Conservation (phyloP, 352 stramenopile species). For the Pythium volutum region DNA sequence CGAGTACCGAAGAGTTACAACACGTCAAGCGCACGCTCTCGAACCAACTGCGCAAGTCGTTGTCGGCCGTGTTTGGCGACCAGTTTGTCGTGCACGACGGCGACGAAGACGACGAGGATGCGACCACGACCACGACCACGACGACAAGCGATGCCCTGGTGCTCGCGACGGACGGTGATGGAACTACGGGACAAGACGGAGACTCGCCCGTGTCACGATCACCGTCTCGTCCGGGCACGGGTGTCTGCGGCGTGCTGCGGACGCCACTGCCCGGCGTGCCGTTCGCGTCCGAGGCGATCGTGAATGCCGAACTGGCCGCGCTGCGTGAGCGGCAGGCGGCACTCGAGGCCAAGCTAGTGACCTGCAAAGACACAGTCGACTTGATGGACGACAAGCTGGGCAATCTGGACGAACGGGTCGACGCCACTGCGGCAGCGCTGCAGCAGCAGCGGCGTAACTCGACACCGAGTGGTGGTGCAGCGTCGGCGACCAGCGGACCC, state of each 20-base stretch:
- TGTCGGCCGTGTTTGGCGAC: conserved; percentile 42
- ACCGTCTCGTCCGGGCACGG: conserved; percentile 17
- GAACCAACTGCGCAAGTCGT: conserved; percentile 39
- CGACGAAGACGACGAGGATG: conserved; percentile 19
- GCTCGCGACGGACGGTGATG: background rate
- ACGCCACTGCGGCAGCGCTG: conserved; percentile 15
- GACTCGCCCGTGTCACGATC: conserved; percentile 6
- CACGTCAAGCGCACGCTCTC: conserved; percentile 44
- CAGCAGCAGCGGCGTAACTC: conserved; percentile 18
- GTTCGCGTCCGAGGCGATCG: conserved; percentile 38
- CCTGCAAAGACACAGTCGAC: conserved; percentile 39
- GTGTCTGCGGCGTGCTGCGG: conserved; percentile 22
- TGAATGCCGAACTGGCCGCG: conserved; percentile 42
- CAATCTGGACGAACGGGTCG: conserved; percentile 26
- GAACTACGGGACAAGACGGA: background rate
- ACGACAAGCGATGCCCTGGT: background rate
- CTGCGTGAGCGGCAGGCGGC: conserved; percentile 39
- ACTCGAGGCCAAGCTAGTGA: conserved; percentile 32
- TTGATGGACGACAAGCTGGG: conserved; percentile 31
- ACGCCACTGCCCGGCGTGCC: conserved; percentile 29
- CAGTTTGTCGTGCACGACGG: conserved; percentile 28
- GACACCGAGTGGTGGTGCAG: background rate
- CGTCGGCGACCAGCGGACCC: background rate
- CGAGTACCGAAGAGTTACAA: conserved; percentile 44
- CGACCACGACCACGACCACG: background rate